Evolutionary conservation across 305 asterid genomes (phyloP), one percentile per base, ranked within the genome.

Genomic region (Fraxinus angustifolia): DNA sequence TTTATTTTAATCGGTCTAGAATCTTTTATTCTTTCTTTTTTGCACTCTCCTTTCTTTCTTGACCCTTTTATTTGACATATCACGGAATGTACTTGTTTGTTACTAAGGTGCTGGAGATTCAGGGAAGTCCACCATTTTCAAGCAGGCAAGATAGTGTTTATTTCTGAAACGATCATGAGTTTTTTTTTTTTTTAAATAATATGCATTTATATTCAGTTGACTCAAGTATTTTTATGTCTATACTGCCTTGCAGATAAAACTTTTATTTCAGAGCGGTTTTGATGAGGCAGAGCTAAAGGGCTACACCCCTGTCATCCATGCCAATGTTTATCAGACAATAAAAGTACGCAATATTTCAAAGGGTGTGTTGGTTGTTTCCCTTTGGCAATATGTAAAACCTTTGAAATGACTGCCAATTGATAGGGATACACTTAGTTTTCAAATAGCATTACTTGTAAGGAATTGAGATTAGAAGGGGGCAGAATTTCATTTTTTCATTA

Each of bases 321-420:
- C 99, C 94, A 96, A 96, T 87, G 91, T 96, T 77, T 96, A 93
- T 89, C 99, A 96, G 96, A 93, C 98, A 87, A 96, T 94, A 92
- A 93, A 96, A 94, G 99, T 96, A 96, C 70, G 99, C 89, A 88
- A 88, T 88, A 88, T 82, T 85, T 87, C 93, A 88, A 91, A 90
- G 94, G 93, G 92, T 92, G 93, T 90, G 96, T 93, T 87, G 87
- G 97, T 87, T 86, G 91, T 91, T 89, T 82, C 90, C 90, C 88
- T 88, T 83, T 81, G 77, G 82, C 73, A 85, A 81, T 73, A 48
- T 79, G 79, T 35, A 81, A 53, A 83, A 50, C 28, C 81, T 80
- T 85, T 50, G 80, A 80, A 79, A 42, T 81, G 75, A 67, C 56
- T 28, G 87, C 56, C 79, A 83, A 85, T 83, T 85, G 84, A 79